Evolutionary conservation across 2,329 filamentous ascomycete genomes (phyloP).

Genomic region (Fusarium euwallaceae): DNA sequence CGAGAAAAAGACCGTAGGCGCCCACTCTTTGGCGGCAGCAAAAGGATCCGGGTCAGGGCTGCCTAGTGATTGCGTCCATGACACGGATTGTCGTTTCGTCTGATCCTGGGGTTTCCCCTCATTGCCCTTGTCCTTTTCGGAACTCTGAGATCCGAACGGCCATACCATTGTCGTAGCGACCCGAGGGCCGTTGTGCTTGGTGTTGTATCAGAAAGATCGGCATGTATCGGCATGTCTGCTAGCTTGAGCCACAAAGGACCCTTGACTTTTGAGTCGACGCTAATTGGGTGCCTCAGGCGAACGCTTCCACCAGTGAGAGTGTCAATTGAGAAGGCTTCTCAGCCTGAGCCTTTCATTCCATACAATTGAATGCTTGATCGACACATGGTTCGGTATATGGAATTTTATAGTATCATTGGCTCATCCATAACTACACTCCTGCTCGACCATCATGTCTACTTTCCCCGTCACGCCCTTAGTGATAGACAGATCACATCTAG

Average conservation of each 20-base stretch:
- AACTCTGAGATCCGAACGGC: conserved; percentile 53
- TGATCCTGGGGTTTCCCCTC: conserved; percentile 35
- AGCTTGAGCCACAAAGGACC: conserved; percentile 21
- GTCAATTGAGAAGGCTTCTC: conserved; percentile 1
- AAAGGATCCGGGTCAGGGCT: conserved; percentile 46
- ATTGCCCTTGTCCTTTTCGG: conserved; percentile 42
- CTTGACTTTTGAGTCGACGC: conserved; percentile 31
- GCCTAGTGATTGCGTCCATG: conserved; percentile 57
- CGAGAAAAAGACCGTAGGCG: conserved; percentile 54
- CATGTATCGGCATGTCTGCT: conserved; percentile 23
- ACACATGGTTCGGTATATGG: conserved; percentile 19
- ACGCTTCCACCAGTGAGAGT: neutral
- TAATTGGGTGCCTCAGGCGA: conserved; percentile 45
- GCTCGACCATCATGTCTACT: conserved; percentile 20
- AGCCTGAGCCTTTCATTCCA: neutral
- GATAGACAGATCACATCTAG: conserved; percentile 5
- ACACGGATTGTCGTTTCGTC: conserved; percentile 46
- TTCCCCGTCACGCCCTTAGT: neutral
- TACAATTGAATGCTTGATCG: neutral
- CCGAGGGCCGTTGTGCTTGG: conserved; percentile 41
- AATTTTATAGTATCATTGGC: conserved; percentile 44
- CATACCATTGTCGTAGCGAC: conserved; percentile 56
- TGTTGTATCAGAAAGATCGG: conserved; percentile 33
- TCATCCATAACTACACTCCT: conserved; percentile 32
- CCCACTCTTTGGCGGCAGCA: conserved; percentile 56